Percentiles rank a stretch among this genome's conserved stretches.
phyloP scores from a whole-genome alignment of 148 eudicot genomes.

The Fagopyrum tataricum region DNA sequence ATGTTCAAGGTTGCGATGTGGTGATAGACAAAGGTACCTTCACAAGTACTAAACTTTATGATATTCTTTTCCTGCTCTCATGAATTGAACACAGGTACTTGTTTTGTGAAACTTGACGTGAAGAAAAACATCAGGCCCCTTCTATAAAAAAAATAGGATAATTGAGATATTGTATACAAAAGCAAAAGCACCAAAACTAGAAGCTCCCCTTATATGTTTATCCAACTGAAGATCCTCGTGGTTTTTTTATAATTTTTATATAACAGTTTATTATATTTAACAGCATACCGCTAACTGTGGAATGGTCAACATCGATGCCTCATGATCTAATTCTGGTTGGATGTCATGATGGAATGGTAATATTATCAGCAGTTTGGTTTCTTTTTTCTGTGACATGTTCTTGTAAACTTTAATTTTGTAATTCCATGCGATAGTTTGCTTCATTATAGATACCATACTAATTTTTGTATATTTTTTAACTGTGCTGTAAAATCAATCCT shows the following conservation, averaged over 20 bases:
- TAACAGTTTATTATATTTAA: conserved; percentile 1
- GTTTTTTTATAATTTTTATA: background rate
- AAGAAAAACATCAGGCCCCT: background rate
- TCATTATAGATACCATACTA: background rate
- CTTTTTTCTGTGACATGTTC: background rate
- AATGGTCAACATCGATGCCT: conserved; percentile 87
- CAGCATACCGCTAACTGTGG: conserved; percentile 87
- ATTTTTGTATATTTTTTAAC: background rate
- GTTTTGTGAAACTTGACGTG: background rate
- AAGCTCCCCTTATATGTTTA: conserved; percentile 1
- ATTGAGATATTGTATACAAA: background rate
- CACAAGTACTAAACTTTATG: background rate
- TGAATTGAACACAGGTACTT: background rate
- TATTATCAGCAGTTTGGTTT: background rate
- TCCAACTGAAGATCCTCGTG: background rate
- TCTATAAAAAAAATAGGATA: background rate
- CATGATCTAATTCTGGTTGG: conserved; percentile 81
- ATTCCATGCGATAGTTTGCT: background rate
- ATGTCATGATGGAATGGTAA: conserved; percentile 97
- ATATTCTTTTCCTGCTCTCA: background rate
- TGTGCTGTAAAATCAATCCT: background rate
- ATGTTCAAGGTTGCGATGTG: no score
- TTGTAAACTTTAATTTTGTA: no score
- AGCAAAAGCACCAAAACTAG: background rate
- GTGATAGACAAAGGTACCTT: no score